These are phyloP conservation scores for Tolypocladium amazonense DNA, from an alignment of 2,329 filamentous ascomycete species.

Conservation along the genomic window DNA sequence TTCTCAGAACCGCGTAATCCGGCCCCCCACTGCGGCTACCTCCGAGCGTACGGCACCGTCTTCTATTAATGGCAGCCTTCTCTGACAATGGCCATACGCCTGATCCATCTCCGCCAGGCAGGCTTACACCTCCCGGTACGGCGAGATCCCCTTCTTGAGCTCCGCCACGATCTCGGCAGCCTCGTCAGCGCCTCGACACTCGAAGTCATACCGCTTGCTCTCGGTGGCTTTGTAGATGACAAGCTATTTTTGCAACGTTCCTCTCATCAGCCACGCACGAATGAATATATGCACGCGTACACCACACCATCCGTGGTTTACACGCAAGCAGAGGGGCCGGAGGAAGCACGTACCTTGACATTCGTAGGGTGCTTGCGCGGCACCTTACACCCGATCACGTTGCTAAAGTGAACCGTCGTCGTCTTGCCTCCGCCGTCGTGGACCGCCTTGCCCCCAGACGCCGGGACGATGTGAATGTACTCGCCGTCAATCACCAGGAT, in stretches of 20 bases:
- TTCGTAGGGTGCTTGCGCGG: constrained; percentile 70
- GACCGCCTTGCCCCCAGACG: constrained; percentile 53
- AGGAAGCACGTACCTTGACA: constrained; percentile 51
- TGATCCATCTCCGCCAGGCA: too few species aligned
- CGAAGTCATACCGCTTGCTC: constrained; percentile 76
- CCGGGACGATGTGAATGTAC: constrained; percentile 76
- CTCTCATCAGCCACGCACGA: not conserved
- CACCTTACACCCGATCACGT: constrained; percentile 73
- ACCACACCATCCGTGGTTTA: not conserved
- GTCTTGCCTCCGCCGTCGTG: constrained; percentile 57
- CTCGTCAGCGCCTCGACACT: constrained; percentile 60
- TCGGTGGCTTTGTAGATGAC: constrained; percentile 67
- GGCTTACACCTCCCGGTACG: constrained; percentile 42
- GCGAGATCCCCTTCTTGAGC: constrained; percentile 64
- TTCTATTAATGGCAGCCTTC: too few species aligned
- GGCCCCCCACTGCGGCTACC: too few species aligned
- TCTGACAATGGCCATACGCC: too few species aligned
- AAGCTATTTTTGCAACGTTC: constrained; percentile 33
- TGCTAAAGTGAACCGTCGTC: constrained; percentile 73
- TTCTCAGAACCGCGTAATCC: too few species aligned
- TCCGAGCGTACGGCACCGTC: too few species aligned
- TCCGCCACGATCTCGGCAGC: constrained; percentile 70
- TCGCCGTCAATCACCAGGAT: constrained; percentile 74
- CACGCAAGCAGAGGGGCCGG: not conserved
- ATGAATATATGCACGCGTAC: not conserved